Conservation (phyloP, 2,329 filamentous ascomycete genomes). For the Zymoseptoria passerinii region DNA sequence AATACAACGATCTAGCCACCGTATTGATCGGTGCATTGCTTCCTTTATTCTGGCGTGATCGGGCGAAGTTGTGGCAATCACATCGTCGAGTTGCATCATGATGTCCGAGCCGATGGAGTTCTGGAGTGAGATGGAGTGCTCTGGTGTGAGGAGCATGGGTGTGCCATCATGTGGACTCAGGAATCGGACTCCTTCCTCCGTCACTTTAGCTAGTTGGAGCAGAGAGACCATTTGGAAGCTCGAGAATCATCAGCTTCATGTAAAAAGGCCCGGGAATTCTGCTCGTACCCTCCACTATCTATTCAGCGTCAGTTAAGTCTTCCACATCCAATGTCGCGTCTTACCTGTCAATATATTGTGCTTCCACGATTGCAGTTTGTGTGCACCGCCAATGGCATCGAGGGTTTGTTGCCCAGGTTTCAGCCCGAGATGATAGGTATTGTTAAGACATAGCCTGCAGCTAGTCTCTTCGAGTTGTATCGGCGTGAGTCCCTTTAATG, state of each 20-base stretch:
- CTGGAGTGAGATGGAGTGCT: slow-evolving; percentile 91
- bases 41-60: slow-evolving; percentile 81
- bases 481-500: slow-evolving; percentile 86
- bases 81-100: slow-evolving; percentile 99
- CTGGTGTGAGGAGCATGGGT: slow-evolving; percentile 93
- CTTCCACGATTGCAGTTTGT: slow-evolving; percentile 90
- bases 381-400: slow-evolving; percentile 80
- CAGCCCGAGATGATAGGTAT: slow-evolving; percentile 92
- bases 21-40: slow-evolving; percentile 87
- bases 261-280: background rate
- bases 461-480: slow-evolving; percentile 83
- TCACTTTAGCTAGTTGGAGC: slow-evolving; percentile 84
- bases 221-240: slow-evolving; percentile 99
- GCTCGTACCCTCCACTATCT: slow-evolving; percentile 18
- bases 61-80: slow-evolving; percentile 90
- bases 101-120: slow-evolving; percentile 98
- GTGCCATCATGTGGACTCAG: slow-evolving; percentile 91
- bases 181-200: slow-evolving; percentile 91
- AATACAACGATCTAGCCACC: slow-evolving; percentile 95
- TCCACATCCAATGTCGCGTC: slow-evolving; percentile 38
- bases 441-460: slow-evolving; percentile 89
- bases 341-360: slow-evolving; percentile 79
- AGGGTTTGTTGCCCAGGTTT: slow-evolving; percentile 89
- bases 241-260: slow-evolving; percentile 10
- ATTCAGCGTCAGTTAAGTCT: background rate